Percentiles rank a stretch among this genome's conserved stretches.
Conservation (phyloP, 176 grass and related monocot species). For the Urochloa ruziziensis region DNA sequence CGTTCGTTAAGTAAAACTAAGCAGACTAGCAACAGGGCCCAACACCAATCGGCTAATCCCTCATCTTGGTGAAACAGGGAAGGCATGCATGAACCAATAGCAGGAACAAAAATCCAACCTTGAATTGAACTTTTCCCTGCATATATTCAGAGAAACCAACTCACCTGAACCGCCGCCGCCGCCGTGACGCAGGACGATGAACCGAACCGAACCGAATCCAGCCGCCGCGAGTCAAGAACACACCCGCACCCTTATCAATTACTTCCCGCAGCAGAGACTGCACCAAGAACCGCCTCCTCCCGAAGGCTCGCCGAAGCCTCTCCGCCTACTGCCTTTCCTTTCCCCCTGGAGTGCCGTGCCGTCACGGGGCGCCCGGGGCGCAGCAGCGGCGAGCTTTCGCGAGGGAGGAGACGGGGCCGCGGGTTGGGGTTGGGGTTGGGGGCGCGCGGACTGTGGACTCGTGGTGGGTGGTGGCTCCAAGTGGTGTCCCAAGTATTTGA, state of each 20-base stretch:
- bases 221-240: neutral
- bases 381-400: conserved; percentile 14
- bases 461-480: neutral
- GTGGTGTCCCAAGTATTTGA: conserved; percentile 32
- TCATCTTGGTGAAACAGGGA: neutral
- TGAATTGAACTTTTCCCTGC: neutral
- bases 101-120: neutral
- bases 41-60: neutral
- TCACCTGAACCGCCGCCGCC: conserved; percentile 38
- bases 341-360: neutral
- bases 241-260: neutral
- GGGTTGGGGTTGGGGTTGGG: neutral
- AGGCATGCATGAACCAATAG: neutral
- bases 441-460: neutral
- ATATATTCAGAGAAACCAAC: neutral
- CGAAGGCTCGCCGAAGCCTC: conserved; percentile 1
- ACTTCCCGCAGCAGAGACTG: neutral
- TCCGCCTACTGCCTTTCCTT: too few relatives aligned
- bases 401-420: neutral
- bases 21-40: too few relatives aligned
- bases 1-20: neutral
- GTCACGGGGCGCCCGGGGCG: neutral
- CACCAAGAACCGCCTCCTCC: neutral
- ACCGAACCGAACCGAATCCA: neutral
- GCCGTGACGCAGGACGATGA: neutral